Base-by-base conservation (phyloP, 805 yeast genomes). In the Wickerhamomyces hampshirensis region DNA sequence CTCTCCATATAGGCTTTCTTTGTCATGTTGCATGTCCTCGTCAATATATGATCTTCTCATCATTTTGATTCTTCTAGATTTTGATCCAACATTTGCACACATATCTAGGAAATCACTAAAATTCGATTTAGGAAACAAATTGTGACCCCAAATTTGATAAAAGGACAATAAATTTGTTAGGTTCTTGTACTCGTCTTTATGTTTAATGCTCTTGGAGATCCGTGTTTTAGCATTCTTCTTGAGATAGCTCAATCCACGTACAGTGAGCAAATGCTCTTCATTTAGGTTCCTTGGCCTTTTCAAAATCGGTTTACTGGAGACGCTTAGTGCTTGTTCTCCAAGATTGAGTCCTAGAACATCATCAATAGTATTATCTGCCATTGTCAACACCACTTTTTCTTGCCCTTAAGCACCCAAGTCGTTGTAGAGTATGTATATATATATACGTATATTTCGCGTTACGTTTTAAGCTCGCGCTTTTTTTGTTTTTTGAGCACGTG, bases 101-200 rank as follows among this genome's bases (percentile, higher is more conserved):
- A 81, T 58, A 17, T 68, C 64, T 1, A 82, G 60, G 50, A 88
- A 79, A 55, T 85, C 94, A 31, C 66, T 65, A 46, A 88, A 84
- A 43, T 75, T 79, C 12, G 93, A 86, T 61, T 82, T 84, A 5
- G 96, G 95, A 52, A 72, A 86, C 26, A 87, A 49, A 16, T 71
- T 65, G 55, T 84, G 91, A 1, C 82, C 87, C 89, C 91, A 84
- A 23, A 78, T 49, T 57, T 82, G 87, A 55, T 81, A 84, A 26
- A 71, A 65, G 21, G 68, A 68, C 6, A 82, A 55, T 6, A 84
- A 54, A 23, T 66, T 59, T 8, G 67, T 56, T 36, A 77, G 53
- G 53, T 77, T 78, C 23, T 69, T 62, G 37, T 60, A 62, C 47
- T 75, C 79, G 42, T 68, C 69, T 40, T 55, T 65, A 46, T 63